These are phyloP conservation scores for Leishmania guyanensis DNA, from an alignment of 208 protist genomes.

Conservation along the genomic window DNA sequence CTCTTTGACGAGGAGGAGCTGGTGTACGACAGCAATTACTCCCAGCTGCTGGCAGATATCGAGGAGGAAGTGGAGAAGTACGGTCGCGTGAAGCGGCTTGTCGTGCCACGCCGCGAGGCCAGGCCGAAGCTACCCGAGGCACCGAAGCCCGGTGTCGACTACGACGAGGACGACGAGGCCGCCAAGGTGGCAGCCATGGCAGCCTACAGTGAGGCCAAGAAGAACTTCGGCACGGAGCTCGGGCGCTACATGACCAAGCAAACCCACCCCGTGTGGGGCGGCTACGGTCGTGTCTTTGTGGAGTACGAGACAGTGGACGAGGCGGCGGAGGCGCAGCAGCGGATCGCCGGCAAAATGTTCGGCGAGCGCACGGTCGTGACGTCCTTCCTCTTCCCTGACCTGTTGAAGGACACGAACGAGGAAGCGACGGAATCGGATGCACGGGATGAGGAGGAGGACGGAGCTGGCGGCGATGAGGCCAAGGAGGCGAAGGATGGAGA, in stretches of 20 bases:
- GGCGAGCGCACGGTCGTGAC: slow-evolving; percentile 87
- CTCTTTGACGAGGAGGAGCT: slow-evolving; percentile 90
- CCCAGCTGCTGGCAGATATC: slow-evolving; percentile 69
- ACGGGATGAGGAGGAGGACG: slow-evolving; percentile 21
- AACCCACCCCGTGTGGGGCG: slow-evolving; percentile 82
- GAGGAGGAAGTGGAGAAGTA: slow-evolving; percentile 83
- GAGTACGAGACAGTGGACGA: slow-evolving; percentile 89
- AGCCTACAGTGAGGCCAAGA: slow-evolving; percentile 50
- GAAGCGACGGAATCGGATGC: slow-evolving; percentile 5
- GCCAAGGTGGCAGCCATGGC: slow-evolving; percentile 37
- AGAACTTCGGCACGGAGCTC: slow-evolving; percentile 49
- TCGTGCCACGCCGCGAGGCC: slow-evolving; percentile 77
- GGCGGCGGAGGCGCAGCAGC: slow-evolving; percentile 73
- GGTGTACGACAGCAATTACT: slow-evolving; percentile 69
- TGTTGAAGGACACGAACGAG: slow-evolving; percentile 53
- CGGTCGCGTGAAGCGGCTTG: slow-evolving; percentile 77
- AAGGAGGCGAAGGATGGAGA: slow-evolving; percentile 3
- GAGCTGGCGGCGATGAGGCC: not conserved
- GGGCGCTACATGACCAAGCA: slow-evolving; percentile 64
- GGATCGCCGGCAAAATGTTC: slow-evolving; percentile 86
- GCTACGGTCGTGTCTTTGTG: slow-evolving; percentile 85
- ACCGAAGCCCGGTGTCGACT: slow-evolving; percentile 42
- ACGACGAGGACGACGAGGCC: slow-evolving; percentile 24
- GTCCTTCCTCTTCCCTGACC: slow-evolving; percentile 88
- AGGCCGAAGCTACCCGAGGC: slow-evolving; percentile 58